Conservation (phyloP, 129 eudicot genomes). For the Saposhnikovia divaricata region DNA sequence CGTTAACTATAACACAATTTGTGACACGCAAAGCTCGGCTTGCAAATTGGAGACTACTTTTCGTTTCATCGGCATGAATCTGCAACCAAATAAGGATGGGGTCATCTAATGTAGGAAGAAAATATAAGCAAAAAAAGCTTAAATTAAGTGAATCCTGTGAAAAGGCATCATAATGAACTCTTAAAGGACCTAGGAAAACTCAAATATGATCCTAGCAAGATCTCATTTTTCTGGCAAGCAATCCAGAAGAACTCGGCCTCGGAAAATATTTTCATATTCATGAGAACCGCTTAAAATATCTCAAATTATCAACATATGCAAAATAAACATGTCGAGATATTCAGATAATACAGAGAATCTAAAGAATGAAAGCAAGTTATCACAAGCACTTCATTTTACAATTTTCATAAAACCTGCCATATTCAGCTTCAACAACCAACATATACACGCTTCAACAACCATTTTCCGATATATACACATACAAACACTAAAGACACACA, state of each 20-base stretch:
- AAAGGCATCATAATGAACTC: not conserved
- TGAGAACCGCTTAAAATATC: not conserved
- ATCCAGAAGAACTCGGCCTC: not conserved
- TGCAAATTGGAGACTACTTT: conserved; percentile 98
- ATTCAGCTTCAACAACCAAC: not conserved
- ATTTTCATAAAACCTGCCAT: not conserved
- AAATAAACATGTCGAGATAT: not conserved
- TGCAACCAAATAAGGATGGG: conserved; percentile 21
- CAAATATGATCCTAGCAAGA: not conserved
- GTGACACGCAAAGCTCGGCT: conserved; percentile 98
- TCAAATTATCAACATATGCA: not conserved
- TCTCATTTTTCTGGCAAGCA: not conserved
- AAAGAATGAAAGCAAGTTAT: not conserved
- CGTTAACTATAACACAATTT: conserved; percentile 92
- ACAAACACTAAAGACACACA: not conserved
- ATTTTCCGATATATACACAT: not conserved
- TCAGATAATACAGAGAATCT: not conserved
- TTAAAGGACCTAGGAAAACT: not conserved
- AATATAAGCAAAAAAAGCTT: not conserved
- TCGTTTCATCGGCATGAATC: conserved; percentile 99
- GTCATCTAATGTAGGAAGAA: not conserved
- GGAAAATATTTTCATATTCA: not conserved
- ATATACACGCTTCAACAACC: too few species aligned
- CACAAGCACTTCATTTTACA: not conserved
- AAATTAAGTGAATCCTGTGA: not conserved